A percentile compares a stretch with the other conserved stretches of the same genome.
Conservation (phyloP, 2,329 filamentous ascomycete genomes). For the Penicillium sp. region DNA sequence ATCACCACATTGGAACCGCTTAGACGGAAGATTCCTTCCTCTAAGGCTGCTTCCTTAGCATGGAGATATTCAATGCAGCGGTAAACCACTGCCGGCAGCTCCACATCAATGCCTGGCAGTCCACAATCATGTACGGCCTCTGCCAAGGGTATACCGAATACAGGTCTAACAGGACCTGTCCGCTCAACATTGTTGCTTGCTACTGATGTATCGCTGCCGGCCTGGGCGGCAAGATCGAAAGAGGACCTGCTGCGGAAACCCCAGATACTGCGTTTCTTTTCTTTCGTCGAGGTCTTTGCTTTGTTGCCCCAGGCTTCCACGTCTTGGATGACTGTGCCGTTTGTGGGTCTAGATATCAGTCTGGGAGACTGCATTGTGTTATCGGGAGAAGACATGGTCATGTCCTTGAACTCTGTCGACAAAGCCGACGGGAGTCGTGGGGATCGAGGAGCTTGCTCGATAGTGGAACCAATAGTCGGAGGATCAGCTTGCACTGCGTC, state of each 20-base stretch:
- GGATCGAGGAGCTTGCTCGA: constrained; percentile 34
- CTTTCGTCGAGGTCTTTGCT: constrained; percentile 64
- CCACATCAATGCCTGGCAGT: constrained; percentile 68
- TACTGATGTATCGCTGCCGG: constrained; percentile 36
- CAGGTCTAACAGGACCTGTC: constrained; percentile 62
- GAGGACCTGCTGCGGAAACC: constrained; percentile 67
- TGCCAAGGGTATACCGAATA: constrained; percentile 80
- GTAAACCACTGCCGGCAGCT: constrained; percentile 89
- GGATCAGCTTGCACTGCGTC: constrained; percentile 59
- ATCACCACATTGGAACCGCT: constrained; percentile 97
- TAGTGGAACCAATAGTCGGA: constrained; percentile 51
- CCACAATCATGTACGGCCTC: constrained; percentile 83
- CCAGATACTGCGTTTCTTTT: constrained; percentile 73
- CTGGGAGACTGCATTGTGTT: constrained; percentile 45
- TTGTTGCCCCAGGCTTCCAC: constrained; percentile 84
- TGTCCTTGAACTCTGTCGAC: constrained; percentile 32
- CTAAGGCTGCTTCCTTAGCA: constrained; percentile 72
- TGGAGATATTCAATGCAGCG: constrained; percentile 92
- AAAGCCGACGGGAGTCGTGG: constrained; percentile 35
- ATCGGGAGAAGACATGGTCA: constrained; percentile 23
- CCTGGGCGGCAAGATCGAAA: constrained; percentile 57
- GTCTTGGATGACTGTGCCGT: constrained; percentile 81
- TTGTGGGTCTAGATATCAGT: constrained; percentile 80
- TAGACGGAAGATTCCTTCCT: constrained; percentile 95
- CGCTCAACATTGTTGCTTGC: constrained; percentile 50